Conservation (phyloP, 176 grass and related monocot species). For the Oryza australiensis region DNA sequence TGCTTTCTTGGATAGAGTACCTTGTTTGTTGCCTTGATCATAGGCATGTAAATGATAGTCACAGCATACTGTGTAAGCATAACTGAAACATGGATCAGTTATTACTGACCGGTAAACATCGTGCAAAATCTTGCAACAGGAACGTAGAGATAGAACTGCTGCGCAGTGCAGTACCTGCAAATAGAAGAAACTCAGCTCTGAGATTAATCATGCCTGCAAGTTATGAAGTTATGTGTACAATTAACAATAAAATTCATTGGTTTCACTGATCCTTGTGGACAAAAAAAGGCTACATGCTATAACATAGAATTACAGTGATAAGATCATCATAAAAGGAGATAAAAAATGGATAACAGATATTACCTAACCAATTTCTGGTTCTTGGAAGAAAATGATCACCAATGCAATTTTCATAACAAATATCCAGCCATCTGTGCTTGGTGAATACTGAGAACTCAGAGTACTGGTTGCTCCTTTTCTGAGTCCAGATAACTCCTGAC, state of each 20-base stretch:
- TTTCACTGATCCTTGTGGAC: background rate
- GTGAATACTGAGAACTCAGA: background rate
- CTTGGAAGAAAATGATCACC: background rate
- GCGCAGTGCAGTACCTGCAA: background rate
- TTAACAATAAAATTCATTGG: background rate
- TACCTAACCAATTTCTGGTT: background rate
- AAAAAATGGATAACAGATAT: background rate
- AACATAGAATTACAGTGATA: background rate
- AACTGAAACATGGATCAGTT: background rate
- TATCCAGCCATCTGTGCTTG: background rate
- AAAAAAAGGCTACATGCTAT: background rate
- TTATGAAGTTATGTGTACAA: constrained; percentile 16
- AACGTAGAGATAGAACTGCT: background rate
- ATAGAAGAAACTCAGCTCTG: background rate
- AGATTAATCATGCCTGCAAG: background rate
- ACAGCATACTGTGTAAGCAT: constrained; percentile 9
- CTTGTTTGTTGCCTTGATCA: background rate
- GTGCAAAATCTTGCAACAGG: background rate
- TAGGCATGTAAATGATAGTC: background rate
- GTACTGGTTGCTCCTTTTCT: background rate
- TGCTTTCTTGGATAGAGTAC: background rate
- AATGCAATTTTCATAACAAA: background rate
- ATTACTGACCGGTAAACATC: background rate
- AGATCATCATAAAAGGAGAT: background rate
- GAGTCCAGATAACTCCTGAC: background rate